These are phyloP conservation scores for Ascochyta lentis DNA, from an alignment of 2,329 filamentous ascomycete species.

Conservation along the genomic window DNA sequence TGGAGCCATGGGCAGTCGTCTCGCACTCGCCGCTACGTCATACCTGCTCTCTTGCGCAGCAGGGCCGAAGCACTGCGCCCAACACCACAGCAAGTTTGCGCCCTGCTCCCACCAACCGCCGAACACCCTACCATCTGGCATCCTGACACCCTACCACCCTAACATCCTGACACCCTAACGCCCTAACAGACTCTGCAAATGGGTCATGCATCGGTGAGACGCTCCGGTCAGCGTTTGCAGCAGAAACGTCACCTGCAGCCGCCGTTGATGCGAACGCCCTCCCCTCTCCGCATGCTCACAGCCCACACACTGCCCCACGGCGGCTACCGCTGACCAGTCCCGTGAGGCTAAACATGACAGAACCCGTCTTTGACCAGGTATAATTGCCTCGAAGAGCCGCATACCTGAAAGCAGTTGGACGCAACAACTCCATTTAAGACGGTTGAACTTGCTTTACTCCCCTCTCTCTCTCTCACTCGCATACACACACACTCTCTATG, in stretches of 20 bases:
- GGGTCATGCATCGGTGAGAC: constrained; percentile 3
- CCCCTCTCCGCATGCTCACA: constrained; percentile 5
- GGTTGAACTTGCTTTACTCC: too few species aligned
- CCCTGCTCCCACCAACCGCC: neutral
- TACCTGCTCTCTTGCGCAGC: constrained; percentile 4
- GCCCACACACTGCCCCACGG: constrained; percentile 1
- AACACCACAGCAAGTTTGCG: constrained; percentile 14
- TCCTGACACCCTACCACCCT: too few species aligned
- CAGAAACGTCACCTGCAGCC: constrained; percentile 1
- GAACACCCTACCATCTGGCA: too few species aligned
- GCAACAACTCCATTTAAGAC: too few species aligned
- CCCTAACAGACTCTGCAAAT: neutral
- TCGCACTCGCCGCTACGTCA: constrained; percentile 14
- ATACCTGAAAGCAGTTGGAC: too few species aligned
- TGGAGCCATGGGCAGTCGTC: constrained; percentile 3
- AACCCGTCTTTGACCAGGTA: too few species aligned
- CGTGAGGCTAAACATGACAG: neutral
- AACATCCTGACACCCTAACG: too few species aligned
- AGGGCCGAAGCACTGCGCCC: constrained; percentile 16
- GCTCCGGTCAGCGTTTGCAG: constrained; percentile 8
- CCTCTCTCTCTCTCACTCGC: too few species aligned
- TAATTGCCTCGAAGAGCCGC: too few species aligned
- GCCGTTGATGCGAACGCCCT: neutral
- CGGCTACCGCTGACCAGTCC: constrained; percentile 17
- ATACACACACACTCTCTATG: too few species aligned